A percentile compares a stretch with the other conserved stretches of the same genome.
Evolutionary conservation across 768 basidiomycete genomes (phyloP).

Genomic region (Trametes cinnabarina): DNA sequence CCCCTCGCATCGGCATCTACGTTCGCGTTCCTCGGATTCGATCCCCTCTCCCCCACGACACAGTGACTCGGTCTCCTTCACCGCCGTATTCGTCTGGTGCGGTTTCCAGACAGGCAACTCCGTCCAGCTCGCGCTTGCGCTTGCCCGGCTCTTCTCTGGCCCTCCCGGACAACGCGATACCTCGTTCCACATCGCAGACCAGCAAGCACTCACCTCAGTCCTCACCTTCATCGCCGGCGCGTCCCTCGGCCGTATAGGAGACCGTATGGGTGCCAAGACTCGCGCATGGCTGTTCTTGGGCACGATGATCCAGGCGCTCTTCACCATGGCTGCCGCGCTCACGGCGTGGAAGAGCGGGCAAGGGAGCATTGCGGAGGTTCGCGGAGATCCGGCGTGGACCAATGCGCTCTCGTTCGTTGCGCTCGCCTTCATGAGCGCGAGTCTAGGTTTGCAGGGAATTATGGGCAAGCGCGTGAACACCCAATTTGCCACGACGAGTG

Average conservation of each 20-base stretch:
- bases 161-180: slow-evolving; percentile 46
- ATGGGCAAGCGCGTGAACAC: slow-evolving; percentile 78
- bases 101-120: slow-evolving; percentile 84
- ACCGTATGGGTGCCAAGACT: slow-evolving; percentile 69
- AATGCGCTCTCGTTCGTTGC: slow-evolving; percentile 64
- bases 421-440: slow-evolving; percentile 76
- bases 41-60: not conserved
- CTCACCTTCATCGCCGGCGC: slow-evolving; percentile 75
- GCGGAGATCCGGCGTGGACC: slow-evolving; percentile 71
- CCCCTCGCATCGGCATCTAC: not conserved
- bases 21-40: not conserved
- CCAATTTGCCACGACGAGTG: slow-evolving; percentile 76
- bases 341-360: slow-evolving; percentile 69
- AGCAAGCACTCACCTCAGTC: slow-evolving; percentile 80
- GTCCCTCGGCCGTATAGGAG: slow-evolving; percentile 82
- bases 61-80: slow-evolving; percentile 73
- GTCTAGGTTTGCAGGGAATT: slow-evolving; percentile 83
- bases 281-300: slow-evolving; percentile 73
- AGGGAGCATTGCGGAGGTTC: slow-evolving; percentile 46
- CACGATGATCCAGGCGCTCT: slow-evolving; percentile 69
- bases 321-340: slow-evolving; percentile 73
- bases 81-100: slow-evolving; percentile 81
- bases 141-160: slow-evolving; percentile 73
- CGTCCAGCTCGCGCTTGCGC: slow-evolving; percentile 71
- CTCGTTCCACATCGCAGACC: slow-evolving; percentile 76